phyloP scores from a whole-genome alignment of 1,139 yeast genomes.

The Blastobotrys buckinghamii region DNA sequence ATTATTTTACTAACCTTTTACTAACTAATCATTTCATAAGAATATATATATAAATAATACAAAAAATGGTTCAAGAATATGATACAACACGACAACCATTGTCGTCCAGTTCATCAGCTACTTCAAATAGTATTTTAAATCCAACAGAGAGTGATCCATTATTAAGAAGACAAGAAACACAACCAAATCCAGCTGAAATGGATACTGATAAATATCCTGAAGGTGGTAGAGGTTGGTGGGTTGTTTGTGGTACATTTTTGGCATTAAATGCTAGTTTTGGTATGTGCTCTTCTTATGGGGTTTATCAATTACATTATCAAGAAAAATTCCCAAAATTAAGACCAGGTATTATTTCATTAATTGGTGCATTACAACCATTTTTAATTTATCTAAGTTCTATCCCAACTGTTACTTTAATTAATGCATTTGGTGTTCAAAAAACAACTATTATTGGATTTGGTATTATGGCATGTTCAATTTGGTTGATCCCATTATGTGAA shows the following conservation, averaged over 20 bases:
- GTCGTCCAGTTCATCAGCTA: background rate
- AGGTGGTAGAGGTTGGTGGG: slow-evolving; percentile 26
- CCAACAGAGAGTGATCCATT: slow-evolving; percentile 3
- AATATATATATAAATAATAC: no score
- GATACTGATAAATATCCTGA: slow-evolving; percentile 22
- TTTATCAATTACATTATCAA: slow-evolving; percentile 47
- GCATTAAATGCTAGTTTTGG: slow-evolving; percentile 35
- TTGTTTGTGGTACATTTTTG: slow-evolving; percentile 22
- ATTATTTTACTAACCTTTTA: no score
- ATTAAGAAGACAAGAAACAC: background rate
- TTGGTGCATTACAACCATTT: slow-evolving; percentile 50
- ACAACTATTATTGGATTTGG: slow-evolving; percentile 40
- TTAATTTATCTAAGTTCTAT: slow-evolving; percentile 42
- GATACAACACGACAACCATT: background rate
- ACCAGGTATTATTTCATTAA: slow-evolving; percentile 39
- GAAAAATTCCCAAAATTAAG: slow-evolving; percentile 40
- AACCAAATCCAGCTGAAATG: slow-evolving; percentile 1
- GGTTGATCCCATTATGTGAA: slow-evolving; percentile 46
- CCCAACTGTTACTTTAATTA: slow-evolving; percentile 47
- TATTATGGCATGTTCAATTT: slow-evolving; percentile 41
- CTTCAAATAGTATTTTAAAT: background rate
- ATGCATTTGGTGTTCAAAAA: slow-evolving; percentile 36
- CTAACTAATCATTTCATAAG: no score
- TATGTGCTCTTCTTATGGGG: slow-evolving; percentile 48
- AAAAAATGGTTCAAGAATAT: background rate